These are phyloP conservation scores for Meripilus lineatus DNA, from an alignment of 1,284 basidiomycete species.

Conservation along the genomic window DNA sequence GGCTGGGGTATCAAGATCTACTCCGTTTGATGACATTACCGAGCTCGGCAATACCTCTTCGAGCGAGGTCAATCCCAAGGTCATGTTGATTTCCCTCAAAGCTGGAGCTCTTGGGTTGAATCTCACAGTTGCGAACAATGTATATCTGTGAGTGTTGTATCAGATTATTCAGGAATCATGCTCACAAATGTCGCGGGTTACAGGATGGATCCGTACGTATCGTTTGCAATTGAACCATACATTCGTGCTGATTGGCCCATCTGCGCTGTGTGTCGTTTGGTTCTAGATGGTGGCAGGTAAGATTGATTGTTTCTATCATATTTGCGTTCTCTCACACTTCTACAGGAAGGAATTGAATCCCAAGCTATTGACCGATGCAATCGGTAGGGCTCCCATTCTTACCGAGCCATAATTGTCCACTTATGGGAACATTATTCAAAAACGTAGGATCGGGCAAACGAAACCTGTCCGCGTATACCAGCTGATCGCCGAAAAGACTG, in stretches of 20 bases:
- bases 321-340: constrained; percentile 1
- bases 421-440: neutral
- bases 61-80: constrained; percentile 73
- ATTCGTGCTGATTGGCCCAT: too few relatives aligned
- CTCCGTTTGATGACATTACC: constrained; percentile 6
- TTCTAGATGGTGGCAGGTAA: constrained; percentile 67
- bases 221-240: too few relatives aligned
- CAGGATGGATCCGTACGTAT: constrained; percentile 83
- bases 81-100: constrained; percentile 87
- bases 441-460: constrained; percentile 69
- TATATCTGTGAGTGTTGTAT: constrained; percentile 64
- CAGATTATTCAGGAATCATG: neutral
- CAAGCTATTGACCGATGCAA: constrained; percentile 85
- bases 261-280: constrained; percentile 7
- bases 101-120: constrained; percentile 82
- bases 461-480: constrained; percentile 84
- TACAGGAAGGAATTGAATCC: constrained; percentile 79
- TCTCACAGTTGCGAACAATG: constrained; percentile 86
- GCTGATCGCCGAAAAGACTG: constrained; percentile 82
- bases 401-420: neutral
- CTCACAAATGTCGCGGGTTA: constrained; percentile 1
- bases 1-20: constrained; percentile 6
- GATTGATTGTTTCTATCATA: constrained; percentile 9
- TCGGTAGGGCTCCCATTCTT: constrained; percentile 31
- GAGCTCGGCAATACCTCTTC: constrained; percentile 22